phyloP scores from a whole-genome alignment of 352 stramenopile species.

The Plasmopara halstedii region DNA sequence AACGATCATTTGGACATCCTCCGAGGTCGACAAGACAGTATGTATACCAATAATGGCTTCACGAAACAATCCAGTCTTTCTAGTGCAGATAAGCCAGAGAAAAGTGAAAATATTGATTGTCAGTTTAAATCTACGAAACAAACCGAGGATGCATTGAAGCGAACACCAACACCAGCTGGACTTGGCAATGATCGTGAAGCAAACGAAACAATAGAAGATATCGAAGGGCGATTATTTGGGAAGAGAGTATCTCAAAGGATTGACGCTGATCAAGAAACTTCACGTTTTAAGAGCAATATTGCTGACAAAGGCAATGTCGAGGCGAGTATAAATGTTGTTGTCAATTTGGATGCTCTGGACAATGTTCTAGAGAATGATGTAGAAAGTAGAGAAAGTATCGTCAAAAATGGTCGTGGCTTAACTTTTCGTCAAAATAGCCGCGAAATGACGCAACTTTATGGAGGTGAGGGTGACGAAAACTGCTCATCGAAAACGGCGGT shows the following conservation, averaged over 20 bases:
- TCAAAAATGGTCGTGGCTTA: neutral
- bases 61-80: neutral
- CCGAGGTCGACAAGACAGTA: neutral
- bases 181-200: neutral
- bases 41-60: neutral
- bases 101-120: neutral
- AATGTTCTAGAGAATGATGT: neutral
- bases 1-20: neutral
- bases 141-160: neutral
- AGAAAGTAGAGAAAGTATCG: neutral
- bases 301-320: neutral
- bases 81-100: neutral
- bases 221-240: neutral
- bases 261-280: neutral
- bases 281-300: neutral
- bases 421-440: neutral
- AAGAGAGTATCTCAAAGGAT: neutral
- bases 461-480: too few relatives aligned
- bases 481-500: too few relatives aligned
- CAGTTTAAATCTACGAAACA: neutral
- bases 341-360: neutral
- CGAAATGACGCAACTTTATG: too few relatives aligned
- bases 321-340: neutral
- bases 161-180: neutral
- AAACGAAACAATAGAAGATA: neutral